phyloP scores from a whole-genome alignment of 2,329 filamentous ascomycete species.

The Dendryphion nanum region DNA sequence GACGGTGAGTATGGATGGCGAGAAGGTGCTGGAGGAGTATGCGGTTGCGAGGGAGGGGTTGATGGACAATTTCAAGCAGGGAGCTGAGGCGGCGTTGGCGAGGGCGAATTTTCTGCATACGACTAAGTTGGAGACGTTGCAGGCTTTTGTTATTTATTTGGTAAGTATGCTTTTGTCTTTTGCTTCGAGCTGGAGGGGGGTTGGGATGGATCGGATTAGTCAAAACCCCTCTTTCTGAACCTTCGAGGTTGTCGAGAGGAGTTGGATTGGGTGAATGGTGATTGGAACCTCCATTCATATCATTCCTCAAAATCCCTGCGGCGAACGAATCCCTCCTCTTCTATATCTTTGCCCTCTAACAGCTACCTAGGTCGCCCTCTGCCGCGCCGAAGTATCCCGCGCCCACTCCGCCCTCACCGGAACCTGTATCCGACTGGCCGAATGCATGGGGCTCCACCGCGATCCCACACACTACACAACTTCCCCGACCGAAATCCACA shows the following conservation, averaged over 20 bases:
- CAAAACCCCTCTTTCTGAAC: too few relatives aligned
- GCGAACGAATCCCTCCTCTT: too few relatives aligned
- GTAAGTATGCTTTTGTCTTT: slow-evolving; percentile 45
- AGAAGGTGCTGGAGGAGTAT: slow-evolving; percentile 52
- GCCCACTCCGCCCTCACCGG: slow-evolving; percentile 72
- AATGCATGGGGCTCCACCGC: slow-evolving; percentile 74
- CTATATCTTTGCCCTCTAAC: too few relatives aligned
- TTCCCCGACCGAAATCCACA: slow-evolving; percentile 66
- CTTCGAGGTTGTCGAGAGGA: too few relatives aligned
- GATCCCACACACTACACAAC: slow-evolving; percentile 67
- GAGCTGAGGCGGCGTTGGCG: slow-evolving; percentile 65
- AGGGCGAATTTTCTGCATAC: slow-evolving; percentile 71
- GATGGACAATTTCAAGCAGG: slow-evolving; percentile 53
- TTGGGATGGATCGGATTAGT: background rate
- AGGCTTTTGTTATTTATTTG: slow-evolving; percentile 75
- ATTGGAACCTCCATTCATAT: too few relatives aligned
- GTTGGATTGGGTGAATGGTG: too few relatives aligned
- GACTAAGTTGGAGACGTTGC: slow-evolving; percentile 70
- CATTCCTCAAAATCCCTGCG: too few relatives aligned
- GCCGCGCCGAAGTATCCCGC: slow-evolving; percentile 68
- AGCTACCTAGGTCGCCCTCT: slow-evolving; percentile 66
- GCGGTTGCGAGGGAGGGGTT: slow-evolving; percentile 52
- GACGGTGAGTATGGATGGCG: slow-evolving; percentile 63
- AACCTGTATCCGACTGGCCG: slow-evolving; percentile 69
- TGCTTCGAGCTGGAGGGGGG: background rate